phyloP scores from a whole-genome alignment of 2,329 filamentous ascomycete species.

The Thelonectria olida region DNA sequence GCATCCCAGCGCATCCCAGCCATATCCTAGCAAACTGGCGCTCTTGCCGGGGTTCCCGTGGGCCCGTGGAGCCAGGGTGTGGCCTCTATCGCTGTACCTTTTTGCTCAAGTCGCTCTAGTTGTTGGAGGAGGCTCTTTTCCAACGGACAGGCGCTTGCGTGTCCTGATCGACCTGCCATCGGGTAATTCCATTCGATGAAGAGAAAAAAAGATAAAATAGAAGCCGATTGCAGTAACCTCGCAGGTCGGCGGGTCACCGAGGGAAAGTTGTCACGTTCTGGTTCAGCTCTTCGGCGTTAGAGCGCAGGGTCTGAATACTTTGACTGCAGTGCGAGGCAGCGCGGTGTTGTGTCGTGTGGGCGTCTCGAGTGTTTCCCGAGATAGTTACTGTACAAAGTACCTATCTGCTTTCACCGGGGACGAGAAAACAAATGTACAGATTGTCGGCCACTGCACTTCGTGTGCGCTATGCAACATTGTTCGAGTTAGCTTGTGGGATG shows the following conservation, averaged over 20 bases:
- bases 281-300: background rate
- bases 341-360: slow-evolving; percentile 2
- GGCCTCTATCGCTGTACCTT: slow-evolving; percentile 1
- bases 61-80: slow-evolving; percentile 30
- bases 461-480: slow-evolving; percentile 3
- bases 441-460: background rate
- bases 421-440: background rate
- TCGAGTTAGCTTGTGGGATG: slow-evolving; percentile 12
- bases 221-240: slow-evolving; percentile 1
- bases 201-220: background rate
- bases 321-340: background rate
- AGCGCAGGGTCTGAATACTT: background rate
- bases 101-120: slow-evolving; percentile 32
- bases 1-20: slow-evolving; percentile 35
- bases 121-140: slow-evolving; percentile 31
- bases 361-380: slow-evolving; percentile 5
- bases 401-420: background rate
- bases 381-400: background rate
- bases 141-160: slow-evolving; percentile 38
- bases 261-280: slow-evolving; percentile 1
- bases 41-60: slow-evolving; percentile 25
- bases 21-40: slow-evolving; percentile 14
- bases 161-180: slow-evolving; percentile 31
- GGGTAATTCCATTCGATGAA: slow-evolving; percentile 3
- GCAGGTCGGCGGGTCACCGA: background rate